Conservation (phyloP, 768 basidiomycete genomes). For the Gyrodon lividus region DNA sequence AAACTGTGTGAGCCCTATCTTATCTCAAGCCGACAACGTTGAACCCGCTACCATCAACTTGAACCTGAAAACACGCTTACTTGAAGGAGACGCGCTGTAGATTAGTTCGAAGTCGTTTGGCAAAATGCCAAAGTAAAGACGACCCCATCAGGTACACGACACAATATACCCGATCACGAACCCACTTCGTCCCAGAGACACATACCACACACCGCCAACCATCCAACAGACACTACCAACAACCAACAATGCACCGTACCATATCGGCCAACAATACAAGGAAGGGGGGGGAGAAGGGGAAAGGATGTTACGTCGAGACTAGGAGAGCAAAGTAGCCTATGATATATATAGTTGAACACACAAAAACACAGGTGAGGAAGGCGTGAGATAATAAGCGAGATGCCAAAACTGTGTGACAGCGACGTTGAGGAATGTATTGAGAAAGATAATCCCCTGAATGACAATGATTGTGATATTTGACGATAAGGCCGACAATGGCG, state of each 20-base stretch:
- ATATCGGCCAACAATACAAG: slow-evolving; percentile 18
- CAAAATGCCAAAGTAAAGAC: slow-evolving; percentile 7
- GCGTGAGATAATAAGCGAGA: slow-evolving; percentile 10
- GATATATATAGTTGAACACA: slow-evolving; percentile 33
- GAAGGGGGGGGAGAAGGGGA: slow-evolving; percentile 2
- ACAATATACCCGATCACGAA: slow-evolving; percentile 4
- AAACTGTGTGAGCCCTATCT: background rate
- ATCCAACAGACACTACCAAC: slow-evolving; percentile 11
- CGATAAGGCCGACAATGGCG: slow-evolving; percentile 16
- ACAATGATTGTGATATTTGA: slow-evolving; percentile 13
- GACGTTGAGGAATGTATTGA: slow-evolving; percentile 9
- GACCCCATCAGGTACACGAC: slow-evolving; percentile 3
- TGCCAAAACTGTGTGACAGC: slow-evolving; percentile 14
- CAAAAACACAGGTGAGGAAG: slow-evolving; percentile 18
- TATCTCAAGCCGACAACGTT: too few relatives aligned
- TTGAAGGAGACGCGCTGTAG: background rate
- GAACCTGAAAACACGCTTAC: background rate
- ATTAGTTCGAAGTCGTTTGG: slow-evolving; percentile 5
- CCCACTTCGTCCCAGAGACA: slow-evolving; percentile 7
- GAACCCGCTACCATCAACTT: too few relatives aligned
- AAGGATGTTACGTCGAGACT: slow-evolving; percentile 21
- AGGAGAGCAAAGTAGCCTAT: slow-evolving; percentile 23
- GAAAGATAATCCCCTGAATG: slow-evolving; percentile 11
- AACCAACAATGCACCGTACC: slow-evolving; percentile 9
- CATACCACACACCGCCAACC: slow-evolving; percentile 13